phyloP scores from a whole-genome alignment of 2,329 filamentous ascomycete genomes.

The Albifimbria verrucaria region DNA sequence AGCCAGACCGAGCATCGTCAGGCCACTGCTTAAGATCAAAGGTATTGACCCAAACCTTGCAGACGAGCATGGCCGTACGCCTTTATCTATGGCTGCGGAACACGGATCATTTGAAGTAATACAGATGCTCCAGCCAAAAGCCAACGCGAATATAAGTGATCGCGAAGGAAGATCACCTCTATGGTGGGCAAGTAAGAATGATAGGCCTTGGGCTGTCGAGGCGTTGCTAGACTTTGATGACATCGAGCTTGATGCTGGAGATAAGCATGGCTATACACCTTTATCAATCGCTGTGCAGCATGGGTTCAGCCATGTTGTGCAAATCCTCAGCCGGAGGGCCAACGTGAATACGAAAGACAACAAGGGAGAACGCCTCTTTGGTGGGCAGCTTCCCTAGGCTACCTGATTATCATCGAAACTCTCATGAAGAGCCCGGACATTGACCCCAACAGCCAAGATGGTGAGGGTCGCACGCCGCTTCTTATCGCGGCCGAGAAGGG shows the following conservation, averaged over 20 bases:
- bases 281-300: not conserved
- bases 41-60: not conserved
- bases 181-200: not conserved
- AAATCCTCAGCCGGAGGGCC: too few relatives aligned
- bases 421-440: too few relatives aligned
- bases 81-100: not conserved
- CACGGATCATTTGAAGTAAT: not conserved
- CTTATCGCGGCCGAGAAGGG: too few relatives aligned
- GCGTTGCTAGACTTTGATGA: not conserved
- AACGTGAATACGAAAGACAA: too few relatives aligned
- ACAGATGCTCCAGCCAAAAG: not conserved
- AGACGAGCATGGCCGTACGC: not conserved
- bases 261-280: not conserved
- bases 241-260: not conserved
- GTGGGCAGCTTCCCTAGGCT: too few relatives aligned
- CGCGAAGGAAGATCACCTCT: not conserved
- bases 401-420: too few relatives aligned
- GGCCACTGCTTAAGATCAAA: not conserved
- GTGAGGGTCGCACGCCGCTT: too few relatives aligned
- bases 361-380: too few relatives aligned
- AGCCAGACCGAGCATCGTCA: not conserved
- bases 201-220: not conserved
- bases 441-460: too few relatives aligned
- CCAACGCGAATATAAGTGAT: not conserved
- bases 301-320: too few relatives aligned